Evolutionary conservation across 148 eudicot species (phyloP), one percentile per base, ranked within the genome.

Genomic region (Fagopyrum homotropicum): DNA sequence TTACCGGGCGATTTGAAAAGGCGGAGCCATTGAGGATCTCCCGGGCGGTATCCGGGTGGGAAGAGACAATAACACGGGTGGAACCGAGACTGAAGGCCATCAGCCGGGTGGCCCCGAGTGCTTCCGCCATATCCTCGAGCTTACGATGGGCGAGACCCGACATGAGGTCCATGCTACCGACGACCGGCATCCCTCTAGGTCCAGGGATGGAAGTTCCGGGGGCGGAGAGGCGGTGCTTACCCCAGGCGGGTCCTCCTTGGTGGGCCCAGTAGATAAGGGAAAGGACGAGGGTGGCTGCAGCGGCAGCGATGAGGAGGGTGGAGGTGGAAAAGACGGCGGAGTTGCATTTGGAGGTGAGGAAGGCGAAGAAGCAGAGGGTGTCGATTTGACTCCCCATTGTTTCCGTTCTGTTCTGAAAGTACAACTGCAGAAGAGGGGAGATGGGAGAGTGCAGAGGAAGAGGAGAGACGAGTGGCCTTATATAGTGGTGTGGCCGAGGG

Each of bases 221-320:
- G 26, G 66, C 9, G 19, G 75, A 79, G 29, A 51, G 73, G 35
- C 76, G 77, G 71, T 83, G 78, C 55, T 81, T 89, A 3, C 93
- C 93, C 98, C 96, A 92, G 26, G 98, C 96, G 0, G 98, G 91
- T 4, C 98, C 98, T 0, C 93, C 95, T 0, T 86, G 91, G 71
- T 85, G 86, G 54, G 84, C 77, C 97, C 97, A 92, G 83, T 78
- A 77, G 22, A 88, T 40, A n/a, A 75, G 55, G 52, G 77, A 40
- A 16, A 63, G 11, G 70, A 29, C 43, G 43, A 7, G 5, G 30
- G 16, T 9, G 52, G 43, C 9, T 26, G 63, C 22, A 22, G 57
- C 75, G 30, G 14, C 6, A 12, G 30, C 35, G 29, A 54, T 49
- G 63, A 74, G 48, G 48, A 54, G 60, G 66, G 51, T 17, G 15